phyloP scores from a whole-genome alignment of 306 rosid species.

The apple (Malus domestica) region ASM211411v1 NC_041795.1:6206501-6207000 shows the following conservation, averaged over 20 bases:
- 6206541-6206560: constrained; percentile 95
- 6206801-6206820: neutral
- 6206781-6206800: neutral
- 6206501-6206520: constrained; percentile 78
- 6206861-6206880: neutral
- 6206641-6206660: constrained; percentile 75
- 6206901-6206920: neutral
- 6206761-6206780: too few species aligned
- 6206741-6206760: neutral
- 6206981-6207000: too few species aligned
- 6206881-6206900: neutral
- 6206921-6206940: neutral
- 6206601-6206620: constrained; percentile 93
- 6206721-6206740: constrained; percentile 1
- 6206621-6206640: constrained; percentile 39
- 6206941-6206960: neutral
- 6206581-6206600: constrained; percentile 97
- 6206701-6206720: constrained; percentile 90
- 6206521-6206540: constrained; percentile 54
- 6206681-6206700: constrained; percentile 92
- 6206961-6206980: neutral
- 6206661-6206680: constrained; percentile 74
- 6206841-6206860: neutral
- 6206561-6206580: constrained; percentile 90
- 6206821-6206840: neutral